Base-by-base conservation (phyloP, 352 stramenopile species). In the Stramenopiles sp. region DNA sequence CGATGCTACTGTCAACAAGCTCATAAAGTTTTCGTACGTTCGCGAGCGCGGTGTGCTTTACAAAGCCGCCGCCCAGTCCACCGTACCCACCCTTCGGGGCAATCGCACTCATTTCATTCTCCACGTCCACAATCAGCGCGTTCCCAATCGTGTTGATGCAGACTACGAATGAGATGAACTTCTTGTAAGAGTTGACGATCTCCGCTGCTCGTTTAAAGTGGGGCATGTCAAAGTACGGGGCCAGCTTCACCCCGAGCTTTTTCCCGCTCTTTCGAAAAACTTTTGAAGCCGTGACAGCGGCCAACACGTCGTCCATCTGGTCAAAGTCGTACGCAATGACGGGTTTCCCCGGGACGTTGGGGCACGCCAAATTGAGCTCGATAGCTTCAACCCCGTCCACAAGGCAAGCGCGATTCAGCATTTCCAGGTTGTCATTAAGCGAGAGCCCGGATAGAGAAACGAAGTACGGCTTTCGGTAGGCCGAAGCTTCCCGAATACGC, bases 381-480 rank as follows among this genome's bases (percentile, higher is more conserved):
- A 90, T 81, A 32, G 73, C 76, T 37, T 37, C 34, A 74, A 36
- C 18, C 76, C 74, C 76, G 82, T 86, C 37, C 76, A 31, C 34
- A 18, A 35, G 35, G 1, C 4, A 4, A 1, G 74, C 74, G 32
- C 74, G 76, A 48, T 82, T 43, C 0, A 90, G 74, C 85, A 90
- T 90, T 34, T 80, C 74, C 12, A 90, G 25, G 76, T 90, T 90
- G 74, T 89, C 85, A 3, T 78, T 76, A 4, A 88, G 37, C 31
- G 78, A 86, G 34, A 85, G 84, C 4, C 85, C 85, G 3, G 81
- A 87, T 31, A 90, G 84, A 37, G 78, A 85, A 0, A 90, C 82
- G 76, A 90, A 83, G 78, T 89, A 90, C 4, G 85, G 84, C 76
- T 89, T 90, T n/a, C n/a, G n/a, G n/a, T n/a, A n/a, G n/a, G n/a